Percentiles rank a stretch among this genome's conserved stretches.
Evolutionary conservation across 345 rosid genomes (phyloP).

Genomic region (Conringia planisiliqua): DNA sequence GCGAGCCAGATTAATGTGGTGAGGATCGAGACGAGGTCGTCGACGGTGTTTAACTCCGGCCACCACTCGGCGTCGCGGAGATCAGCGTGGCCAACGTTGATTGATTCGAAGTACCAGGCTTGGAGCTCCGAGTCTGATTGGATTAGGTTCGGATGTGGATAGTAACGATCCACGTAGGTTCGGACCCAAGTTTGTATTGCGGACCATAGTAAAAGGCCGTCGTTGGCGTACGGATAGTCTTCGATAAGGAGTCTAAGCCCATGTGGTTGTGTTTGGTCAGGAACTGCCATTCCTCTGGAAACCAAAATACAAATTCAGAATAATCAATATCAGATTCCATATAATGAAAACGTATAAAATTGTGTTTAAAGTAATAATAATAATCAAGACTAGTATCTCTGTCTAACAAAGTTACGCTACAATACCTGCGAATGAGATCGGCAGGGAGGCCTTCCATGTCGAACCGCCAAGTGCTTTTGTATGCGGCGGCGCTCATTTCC

Average conservation of each 20-base stretch:
- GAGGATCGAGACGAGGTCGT: slow-evolving; percentile 62
- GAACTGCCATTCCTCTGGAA: slow-evolving; percentile 79
- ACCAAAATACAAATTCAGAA: not conserved
- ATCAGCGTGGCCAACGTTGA: slow-evolving; percentile 88
- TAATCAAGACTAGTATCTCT: not conserved
- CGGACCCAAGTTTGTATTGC: slow-evolving; percentile 88
- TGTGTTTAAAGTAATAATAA: not conserved
- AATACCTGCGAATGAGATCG: slow-evolving; percentile 89
- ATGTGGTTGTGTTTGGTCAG: slow-evolving; percentile 82
- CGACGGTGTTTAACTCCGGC: slow-evolving; percentile 57
- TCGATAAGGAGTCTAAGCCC: slow-evolving; percentile 87
- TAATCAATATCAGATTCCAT: not conserved
- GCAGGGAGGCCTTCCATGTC: slow-evolving; percentile 92
- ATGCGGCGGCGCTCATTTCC: slow-evolving; percentile 89
- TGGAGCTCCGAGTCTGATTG: slow-evolving; percentile 71
- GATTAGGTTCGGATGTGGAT: slow-evolving; percentile 53
- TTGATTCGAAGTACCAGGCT: slow-evolving; percentile 77
- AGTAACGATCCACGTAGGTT: slow-evolving; percentile 73
- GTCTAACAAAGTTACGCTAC: slow-evolving; percentile 4
- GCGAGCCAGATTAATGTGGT: slow-evolving; percentile 92
- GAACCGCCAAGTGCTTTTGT: slow-evolving; percentile 68
- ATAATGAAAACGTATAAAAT: not conserved
- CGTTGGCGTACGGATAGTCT: slow-evolving; percentile 94
- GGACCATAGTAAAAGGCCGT: slow-evolving; percentile 83
- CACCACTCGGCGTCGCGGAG: slow-evolving; percentile 72